These are phyloP conservation scores for Nakazawaea wickerhamii DNA, from an alignment of 805 yeast genomes.

Conservation along the genomic window DNA sequence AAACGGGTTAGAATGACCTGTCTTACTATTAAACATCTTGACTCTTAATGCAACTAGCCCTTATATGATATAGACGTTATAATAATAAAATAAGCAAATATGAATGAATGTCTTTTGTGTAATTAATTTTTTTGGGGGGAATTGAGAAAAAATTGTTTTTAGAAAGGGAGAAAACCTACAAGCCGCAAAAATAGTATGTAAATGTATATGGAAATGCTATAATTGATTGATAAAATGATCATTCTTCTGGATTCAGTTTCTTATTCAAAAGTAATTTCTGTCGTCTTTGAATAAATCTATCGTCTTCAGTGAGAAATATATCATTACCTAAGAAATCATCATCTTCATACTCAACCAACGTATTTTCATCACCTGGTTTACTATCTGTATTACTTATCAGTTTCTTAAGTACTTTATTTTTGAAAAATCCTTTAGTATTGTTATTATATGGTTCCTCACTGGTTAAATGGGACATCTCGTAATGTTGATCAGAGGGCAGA, in stretches of 20 bases:
- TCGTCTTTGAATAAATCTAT: slow-evolving; percentile 12
- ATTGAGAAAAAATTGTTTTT: too few species aligned
- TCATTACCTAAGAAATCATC: slow-evolving; percentile 12
- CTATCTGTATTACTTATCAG: neutral
- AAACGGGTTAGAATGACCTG: neutral
- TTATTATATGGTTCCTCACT: neutral
- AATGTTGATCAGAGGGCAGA: neutral
- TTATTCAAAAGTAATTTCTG: slow-evolving; percentile 5
- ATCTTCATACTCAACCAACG: neutral
- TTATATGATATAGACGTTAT: too few species aligned
- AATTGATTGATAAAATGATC: too few species aligned
- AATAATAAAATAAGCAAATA: too few species aligned
- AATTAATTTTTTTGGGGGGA: too few species aligned
- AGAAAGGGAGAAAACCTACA: too few species aligned
- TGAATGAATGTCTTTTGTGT: too few species aligned
- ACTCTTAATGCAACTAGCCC: neutral
- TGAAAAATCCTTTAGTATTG: neutral
- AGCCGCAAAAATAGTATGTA: too few species aligned
- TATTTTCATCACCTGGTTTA: neutral
- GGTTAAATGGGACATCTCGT: neutral
- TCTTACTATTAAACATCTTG: neutral
- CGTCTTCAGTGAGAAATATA: slow-evolving; percentile 16
- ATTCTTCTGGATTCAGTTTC: too few species aligned
- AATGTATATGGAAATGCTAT: too few species aligned
- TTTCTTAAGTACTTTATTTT: neutral